Conservation (phyloP, 106 monocot genomes). For the Dioscorea zingiberensis region DNA sequence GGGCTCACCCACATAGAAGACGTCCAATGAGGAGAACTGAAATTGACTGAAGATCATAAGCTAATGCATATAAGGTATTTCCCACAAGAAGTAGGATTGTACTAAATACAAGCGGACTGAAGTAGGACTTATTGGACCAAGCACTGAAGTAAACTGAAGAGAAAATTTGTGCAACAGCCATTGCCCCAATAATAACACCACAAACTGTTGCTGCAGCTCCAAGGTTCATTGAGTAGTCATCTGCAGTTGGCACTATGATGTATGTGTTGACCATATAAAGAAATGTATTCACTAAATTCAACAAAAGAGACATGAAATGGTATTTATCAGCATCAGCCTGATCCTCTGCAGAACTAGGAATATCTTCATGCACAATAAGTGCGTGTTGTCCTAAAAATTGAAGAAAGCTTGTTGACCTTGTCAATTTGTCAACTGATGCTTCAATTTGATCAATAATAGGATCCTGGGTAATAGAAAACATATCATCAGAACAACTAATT, state of each 20-base stretch:
- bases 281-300: constrained; percentile 92
- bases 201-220: constrained; percentile 96
- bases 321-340: constrained; percentile 51
- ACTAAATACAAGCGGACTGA: constrained; percentile 88
- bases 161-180: constrained; percentile 97
- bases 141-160: constrained; percentile 97
- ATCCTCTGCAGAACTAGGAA: constrained; percentile 43
- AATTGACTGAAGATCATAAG: constrained; percentile 79
- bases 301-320: constrained; percentile 80
- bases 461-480: constrained; percentile 33
- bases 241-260: constrained; percentile 96
- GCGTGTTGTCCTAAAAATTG: constrained; percentile 90
- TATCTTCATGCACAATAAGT: constrained; percentile 81
- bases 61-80: constrained; percentile 81
- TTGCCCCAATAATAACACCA: constrained; percentile 94
- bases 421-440: constrained; percentile 71
- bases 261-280: constrained; percentile 99
- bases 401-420: constrained; percentile 80
- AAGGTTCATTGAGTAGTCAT: constrained; percentile 85
- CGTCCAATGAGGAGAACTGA: constrained; percentile 76
- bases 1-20: constrained; percentile 82
- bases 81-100: constrained; percentile 77
- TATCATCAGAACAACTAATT: not conserved
- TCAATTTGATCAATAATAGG: constrained; percentile 78
- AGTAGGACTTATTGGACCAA: constrained; percentile 98